A percentile compares a stretch with the other conserved stretches of the same genome.
phyloP scores from a whole-genome alignment of 1,139 yeast genomes.

The Kodamaea sp. region DNA sequence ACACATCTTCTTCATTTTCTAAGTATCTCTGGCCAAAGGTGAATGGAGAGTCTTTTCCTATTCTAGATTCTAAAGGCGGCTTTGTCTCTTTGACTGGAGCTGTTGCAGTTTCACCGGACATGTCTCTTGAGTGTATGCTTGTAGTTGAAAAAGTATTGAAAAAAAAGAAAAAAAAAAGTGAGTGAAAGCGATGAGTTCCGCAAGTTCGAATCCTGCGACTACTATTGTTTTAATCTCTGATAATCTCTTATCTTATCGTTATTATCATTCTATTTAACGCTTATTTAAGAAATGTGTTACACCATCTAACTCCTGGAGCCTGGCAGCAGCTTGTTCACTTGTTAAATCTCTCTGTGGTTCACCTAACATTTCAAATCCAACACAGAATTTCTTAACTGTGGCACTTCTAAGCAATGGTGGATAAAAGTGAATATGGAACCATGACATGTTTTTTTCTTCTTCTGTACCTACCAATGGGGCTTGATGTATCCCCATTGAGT shows the following conservation, averaged over 20 bases:
- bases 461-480: slow-evolving; percentile 50
- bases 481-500: slow-evolving; percentile 80
- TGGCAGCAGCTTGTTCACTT: slow-evolving; percentile 68
- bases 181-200: background rate
- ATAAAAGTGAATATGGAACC: slow-evolving; percentile 77
- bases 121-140: slow-evolving; percentile 1
- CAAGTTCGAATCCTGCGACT: background rate
- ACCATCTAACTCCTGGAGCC: slow-evolving; percentile 46
- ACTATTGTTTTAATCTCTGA: background rate
- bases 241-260: background rate
- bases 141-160: background rate
- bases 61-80: slow-evolving; percentile 48
- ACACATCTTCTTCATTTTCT: slow-evolving; percentile 72
- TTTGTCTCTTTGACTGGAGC: slow-evolving; percentile 13
- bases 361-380: slow-evolving; percentile 75
- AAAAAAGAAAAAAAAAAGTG: background rate
- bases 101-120: background rate
- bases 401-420: slow-evolving; percentile 77
- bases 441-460: slow-evolving; percentile 41
- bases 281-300: slow-evolving; percentile 31
- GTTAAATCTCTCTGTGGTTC: slow-evolving; percentile 79
- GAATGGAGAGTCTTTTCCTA: slow-evolving; percentile 87
- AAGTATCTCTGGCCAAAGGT: slow-evolving; percentile 85
- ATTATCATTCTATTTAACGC: background rate
- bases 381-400: slow-evolving; percentile 70